A percentile compares a stretch with the other conserved stretches of the same genome.
These are phyloP conservation scores for Globisporangium cylindrosporum DNA, from an alignment of 352 stramenopile genomes.

Conservation along the genomic window DNA sequence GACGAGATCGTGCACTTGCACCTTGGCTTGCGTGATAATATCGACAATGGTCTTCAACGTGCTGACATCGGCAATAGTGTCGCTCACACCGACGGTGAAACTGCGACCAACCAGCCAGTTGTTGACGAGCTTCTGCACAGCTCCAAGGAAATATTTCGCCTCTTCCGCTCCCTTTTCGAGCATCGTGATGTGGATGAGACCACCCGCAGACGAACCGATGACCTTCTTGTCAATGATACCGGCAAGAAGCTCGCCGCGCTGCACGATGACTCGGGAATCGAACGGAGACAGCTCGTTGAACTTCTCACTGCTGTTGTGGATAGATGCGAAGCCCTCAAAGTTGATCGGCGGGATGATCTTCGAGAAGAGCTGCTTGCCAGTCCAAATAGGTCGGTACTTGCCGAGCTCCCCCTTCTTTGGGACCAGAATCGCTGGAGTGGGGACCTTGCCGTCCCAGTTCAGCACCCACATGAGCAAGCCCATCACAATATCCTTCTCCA, in stretches of 20 bases:
- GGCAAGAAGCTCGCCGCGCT: constrained; percentile 95
- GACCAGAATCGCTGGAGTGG: constrained; percentile 96
- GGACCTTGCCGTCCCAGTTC: constrained; percentile 97
- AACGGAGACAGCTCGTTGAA: constrained; percentile 91
- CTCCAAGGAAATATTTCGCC: constrained; percentile 85
- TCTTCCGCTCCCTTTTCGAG: constrained; percentile 90
- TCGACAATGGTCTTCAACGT: constrained; percentile 98
- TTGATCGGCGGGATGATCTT: constrained; percentile 97
- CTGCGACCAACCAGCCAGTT: constrained; percentile 97
- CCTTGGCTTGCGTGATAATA: constrained; percentile 99
- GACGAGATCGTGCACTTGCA: constrained; percentile 92
- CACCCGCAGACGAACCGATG: constrained; percentile 95
- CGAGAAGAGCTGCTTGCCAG: constrained; percentile 98
- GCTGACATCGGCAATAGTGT: constrained; percentile 97
- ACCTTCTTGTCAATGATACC: constrained; percentile 99
- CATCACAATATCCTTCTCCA: constrained; percentile 97
- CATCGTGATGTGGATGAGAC: constrained; percentile 98
- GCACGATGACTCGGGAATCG: constrained; percentile 97
- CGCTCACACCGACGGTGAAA: constrained; percentile 98
- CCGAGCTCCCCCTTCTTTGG: constrained; percentile 87
- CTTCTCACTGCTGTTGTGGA: constrained; percentile 91
- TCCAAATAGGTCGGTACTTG: constrained; percentile 93
- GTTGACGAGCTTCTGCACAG: constrained; percentile 98
- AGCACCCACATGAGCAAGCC: constrained; percentile 98
- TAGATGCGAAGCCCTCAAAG: constrained; percentile 93